Evolutionary conservation across 2,329 filamentous ascomycete genomes (phyloP), one percentile per base, ranked within the genome.

Genomic region (Aspergillus costaricaensis): DNA sequence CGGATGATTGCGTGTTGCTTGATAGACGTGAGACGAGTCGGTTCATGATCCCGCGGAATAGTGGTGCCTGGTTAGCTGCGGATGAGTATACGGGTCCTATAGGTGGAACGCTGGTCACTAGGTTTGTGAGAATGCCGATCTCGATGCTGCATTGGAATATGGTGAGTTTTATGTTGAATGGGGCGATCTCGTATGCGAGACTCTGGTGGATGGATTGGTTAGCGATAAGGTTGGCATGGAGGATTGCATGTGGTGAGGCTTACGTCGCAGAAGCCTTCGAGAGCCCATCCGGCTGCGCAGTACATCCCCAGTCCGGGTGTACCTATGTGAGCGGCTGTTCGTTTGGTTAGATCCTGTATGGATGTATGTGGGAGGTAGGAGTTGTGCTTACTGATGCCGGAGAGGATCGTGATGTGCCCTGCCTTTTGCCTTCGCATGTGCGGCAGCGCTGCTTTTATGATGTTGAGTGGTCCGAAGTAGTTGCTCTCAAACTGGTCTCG

Each of bases 81-180:
- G 85, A 85, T 7, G 89, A 85, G 69, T 90, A 90, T 62, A 86
- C 86, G 1, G 84, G 83, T n/a, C 72, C 66, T 72, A 96, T 85
- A 38, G 88, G 88, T 5, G 94, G 93, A 2, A 91, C 90, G 67
- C 94, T 91, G 52, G 88, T 90, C 68, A 98, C 90, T 58, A 89
- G 88, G 77, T 96, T 96, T 27, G 91, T 95, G 59, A 98, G 83
- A 32, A 92, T 88, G 65, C 90, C 88, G 63, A 96, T 91, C 79
- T 98, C 94, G 79, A 96, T 92, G 77, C 92, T 96, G 25, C 93
- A 92, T 80, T 99, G 94, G 48, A 99, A 89, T 67, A 98, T 93
- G 43, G 92, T 97, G 76, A 98, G 86, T 76, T 94, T 96, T 79
- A 98, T 88, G 78, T 97, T 97, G 81, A 98, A 98, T 0, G 95